A percentile compares a stretch with the other conserved stretches of the same genome.
Evolutionary conservation across 768 basidiomycete species (phyloP).

Genomic region (Xerocomellus amylosporus): DNA sequence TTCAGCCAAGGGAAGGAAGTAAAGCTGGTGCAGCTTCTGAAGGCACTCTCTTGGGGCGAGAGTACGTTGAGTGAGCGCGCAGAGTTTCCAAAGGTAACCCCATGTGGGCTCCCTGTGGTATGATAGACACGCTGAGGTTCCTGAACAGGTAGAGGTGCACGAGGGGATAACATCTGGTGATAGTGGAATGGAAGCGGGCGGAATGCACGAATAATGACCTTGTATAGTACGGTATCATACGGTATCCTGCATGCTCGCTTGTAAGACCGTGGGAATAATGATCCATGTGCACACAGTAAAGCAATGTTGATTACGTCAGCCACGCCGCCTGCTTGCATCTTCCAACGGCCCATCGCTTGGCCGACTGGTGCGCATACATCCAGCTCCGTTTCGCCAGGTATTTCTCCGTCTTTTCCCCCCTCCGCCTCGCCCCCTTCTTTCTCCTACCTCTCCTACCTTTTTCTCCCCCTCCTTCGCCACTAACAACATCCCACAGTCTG

Average conservation of each 20-base stretch:
- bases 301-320: conserved; percentile 32
- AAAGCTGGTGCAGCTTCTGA: conserved; percentile 78
- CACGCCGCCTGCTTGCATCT: conserved; percentile 20
- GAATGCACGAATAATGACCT: conserved; percentile 23
- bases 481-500: neutral
- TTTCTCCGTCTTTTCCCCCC: conserved; percentile 1
- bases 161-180: conserved; percentile 20
- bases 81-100: conserved; percentile 72
- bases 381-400: conserved; percentile 21
- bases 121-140: conserved; percentile 26
- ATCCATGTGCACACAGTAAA: conserved; percentile 13
- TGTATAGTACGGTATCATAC: conserved; percentile 1
- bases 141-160: conserved; percentile 32
- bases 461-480: neutral
- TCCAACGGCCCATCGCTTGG: conserved; percentile 28
- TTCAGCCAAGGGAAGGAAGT: conserved; percentile 91
- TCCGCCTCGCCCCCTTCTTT: neutral
- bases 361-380: conserved; percentile 29
- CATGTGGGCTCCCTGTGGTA: conserved; percentile 7
- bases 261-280: neutral
- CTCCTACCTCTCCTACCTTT: neutral
- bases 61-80: conserved; percentile 69
- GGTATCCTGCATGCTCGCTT: neutral
- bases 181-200: conserved; percentile 14
- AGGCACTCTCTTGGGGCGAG: conserved; percentile 89